phyloP scores from a whole-genome alignment of 2,329 filamentous ascomycete species.

The Arachnomyces sp. region DNA sequence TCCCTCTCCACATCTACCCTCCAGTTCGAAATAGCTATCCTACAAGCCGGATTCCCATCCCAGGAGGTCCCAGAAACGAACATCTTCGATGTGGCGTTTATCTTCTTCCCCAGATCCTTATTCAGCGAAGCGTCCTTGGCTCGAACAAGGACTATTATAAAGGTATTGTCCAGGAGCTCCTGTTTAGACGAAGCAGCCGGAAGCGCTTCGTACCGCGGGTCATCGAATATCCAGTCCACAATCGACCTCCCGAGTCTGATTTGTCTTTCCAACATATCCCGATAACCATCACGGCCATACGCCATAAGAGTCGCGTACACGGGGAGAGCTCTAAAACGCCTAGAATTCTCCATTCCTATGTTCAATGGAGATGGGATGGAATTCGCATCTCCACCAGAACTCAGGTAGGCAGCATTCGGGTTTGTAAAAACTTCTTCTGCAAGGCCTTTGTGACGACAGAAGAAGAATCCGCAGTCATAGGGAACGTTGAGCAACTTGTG shows the following conservation, averaged over 20 bases:
- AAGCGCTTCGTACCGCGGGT: constrained; percentile 58
- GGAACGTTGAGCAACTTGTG: constrained; percentile 95
- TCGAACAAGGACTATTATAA: constrained; percentile 68
- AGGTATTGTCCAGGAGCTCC: constrained; percentile 46
- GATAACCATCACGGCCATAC: constrained; percentile 63
- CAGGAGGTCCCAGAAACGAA: constrained; percentile 78
- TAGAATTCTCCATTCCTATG: constrained; percentile 82
- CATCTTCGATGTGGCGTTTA: constrained; percentile 66
- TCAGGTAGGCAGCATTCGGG: constrained; percentile 75
- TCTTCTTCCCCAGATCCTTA: constrained; percentile 54
- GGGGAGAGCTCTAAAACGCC: constrained; percentile 82
- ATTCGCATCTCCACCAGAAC: constrained; percentile 26
- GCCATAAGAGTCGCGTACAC: constrained; percentile 72
- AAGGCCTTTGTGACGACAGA: constrained; percentile 56
- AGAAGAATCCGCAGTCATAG: constrained; percentile 87
- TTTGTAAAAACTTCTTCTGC: constrained; percentile 66
- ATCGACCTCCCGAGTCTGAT: constrained; percentile 61
- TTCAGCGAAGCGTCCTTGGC: constrained; percentile 61
- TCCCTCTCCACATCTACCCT: constrained; percentile 62
- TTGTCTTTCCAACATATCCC: constrained; percentile 62
- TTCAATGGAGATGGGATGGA: constrained; percentile 72
- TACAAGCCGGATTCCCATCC: constrained; percentile 62
- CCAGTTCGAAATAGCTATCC: constrained; percentile 86
- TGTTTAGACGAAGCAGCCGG: constrained; percentile 37
- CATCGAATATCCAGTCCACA: constrained; percentile 53